Evolutionary conservation across 75 land plant genomes (phyloP).

Genomic region (Isoetes taiwanensis): DNA sequence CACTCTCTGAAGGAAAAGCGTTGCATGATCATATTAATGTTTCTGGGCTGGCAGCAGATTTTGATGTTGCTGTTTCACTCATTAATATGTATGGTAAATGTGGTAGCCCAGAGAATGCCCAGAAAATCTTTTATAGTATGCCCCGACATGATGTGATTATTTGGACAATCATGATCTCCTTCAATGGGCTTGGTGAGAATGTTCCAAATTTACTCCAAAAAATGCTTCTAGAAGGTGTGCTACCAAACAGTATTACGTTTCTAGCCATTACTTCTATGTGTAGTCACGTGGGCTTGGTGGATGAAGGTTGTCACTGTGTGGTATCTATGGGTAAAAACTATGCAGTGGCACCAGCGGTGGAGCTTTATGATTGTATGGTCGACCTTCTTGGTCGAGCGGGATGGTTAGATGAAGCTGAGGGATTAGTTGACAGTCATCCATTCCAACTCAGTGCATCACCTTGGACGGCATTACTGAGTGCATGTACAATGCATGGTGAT

Average conservation of each 20-base stretch:
- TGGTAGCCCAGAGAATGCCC: no score
- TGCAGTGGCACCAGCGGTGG: background rate
- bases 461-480: background rate
- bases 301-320: background rate
- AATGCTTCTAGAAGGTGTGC: conserved; percentile 2
- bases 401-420: background rate
- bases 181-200: no score
- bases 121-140: no score
- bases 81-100: no score
- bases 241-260: background rate
- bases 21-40: conserved; percentile 11
- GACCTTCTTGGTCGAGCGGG: conserved; percentile 5
- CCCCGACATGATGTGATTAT: no score
- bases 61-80: no score
- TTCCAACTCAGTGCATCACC: background rate
- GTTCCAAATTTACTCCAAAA: no score
- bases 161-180: no score
- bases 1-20: background rate
- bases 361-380: background rate
- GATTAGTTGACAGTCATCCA: background rate
- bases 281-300: background rate
- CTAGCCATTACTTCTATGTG: background rate
- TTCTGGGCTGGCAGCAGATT: conserved; percentile 6
- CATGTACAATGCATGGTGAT: background rate
- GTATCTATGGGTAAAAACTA: background rate